Evolutionary conservation across 345 rosid genomes (phyloP), one percentile per base, ranked within the genome.

Genomic region (Eucalyptus camaldulensis): DNA sequence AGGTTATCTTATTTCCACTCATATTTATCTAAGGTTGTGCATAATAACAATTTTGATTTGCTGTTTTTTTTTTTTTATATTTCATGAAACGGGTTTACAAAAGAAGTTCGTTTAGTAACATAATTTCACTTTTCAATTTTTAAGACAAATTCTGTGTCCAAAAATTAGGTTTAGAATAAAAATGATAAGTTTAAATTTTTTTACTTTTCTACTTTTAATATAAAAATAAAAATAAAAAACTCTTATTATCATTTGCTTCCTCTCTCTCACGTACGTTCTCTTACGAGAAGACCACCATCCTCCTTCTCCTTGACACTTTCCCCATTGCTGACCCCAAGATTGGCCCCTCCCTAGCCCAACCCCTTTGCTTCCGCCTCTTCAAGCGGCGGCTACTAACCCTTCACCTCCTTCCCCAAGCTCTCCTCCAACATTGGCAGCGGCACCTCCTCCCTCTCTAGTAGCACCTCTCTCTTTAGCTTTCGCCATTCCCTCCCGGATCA

Each of bases 211-310:
- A 53, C 5, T 53, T 53, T 0, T 53, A 0, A 53, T 17, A 53
- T 0, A 0, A 0, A 7, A 17, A 53, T 0, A 53, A 19, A 51
- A 53, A 53, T 51, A 7, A 53, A 53, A 49, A 53, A 53, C 0
- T 0, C 0, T 19, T 53, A 1, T 53, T 1, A 53, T 53, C 9
- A 0, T 7, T 53, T 2, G 0, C 56, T 51, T 8, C 4, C 9
- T 19, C 24, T 7, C 10, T 53, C 10, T 17, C 56, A 0, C 4
- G 0, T 19, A 0, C 0, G 4, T 53, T 53, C 56, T 19, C 56
- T 53, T 4, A 8, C 56, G 19, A 19, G 56, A 51, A 51, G 56
- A 51, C 56, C 22, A 7, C 21, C 54, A 0, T 51, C 21, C 54
- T 51, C 56, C 22, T 49, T 6, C 51, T 17, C 56, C 54, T 0